phyloP scores from a whole-genome alignment of 1,284 basidiomycete genomes.

The Singerocomus rubriflavus region DNA sequence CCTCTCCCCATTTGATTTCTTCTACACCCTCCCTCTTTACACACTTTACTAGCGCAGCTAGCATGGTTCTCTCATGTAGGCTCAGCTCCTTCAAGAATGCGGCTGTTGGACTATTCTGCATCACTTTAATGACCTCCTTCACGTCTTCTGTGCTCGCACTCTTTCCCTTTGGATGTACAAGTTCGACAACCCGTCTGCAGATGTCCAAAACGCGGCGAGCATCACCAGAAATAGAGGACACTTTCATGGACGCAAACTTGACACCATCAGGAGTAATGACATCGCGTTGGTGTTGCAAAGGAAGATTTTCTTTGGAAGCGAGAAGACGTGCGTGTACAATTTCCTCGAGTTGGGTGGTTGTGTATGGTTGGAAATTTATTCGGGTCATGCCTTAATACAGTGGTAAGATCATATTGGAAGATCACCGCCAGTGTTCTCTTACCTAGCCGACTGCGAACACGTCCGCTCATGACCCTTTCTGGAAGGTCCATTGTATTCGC shows the following conservation, averaged over 20 bases:
- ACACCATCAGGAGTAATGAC: slow-evolving; percentile 80
- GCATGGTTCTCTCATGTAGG: slow-evolving; percentile 85
- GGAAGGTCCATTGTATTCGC: slow-evolving; percentile 99
- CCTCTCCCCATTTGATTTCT: slow-evolving; percentile 82
- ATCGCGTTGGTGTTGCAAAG: slow-evolving; percentile 34
- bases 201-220: slow-evolving; percentile 93
- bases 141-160: slow-evolving; percentile 76
- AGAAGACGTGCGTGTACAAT: slow-evolving; percentile 84
- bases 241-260: slow-evolving; percentile 87
- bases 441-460: slow-evolving; percentile 92
- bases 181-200: slow-evolving; percentile 85
- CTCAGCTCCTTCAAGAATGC: slow-evolving; percentile 79
- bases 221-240: slow-evolving; percentile 92
- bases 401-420: slow-evolving; percentile 3
- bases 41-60: slow-evolving; percentile 85
- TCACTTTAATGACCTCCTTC: slow-evolving; percentile 77
- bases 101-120: slow-evolving; percentile 90
- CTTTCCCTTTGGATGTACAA: slow-evolving; percentile 51
- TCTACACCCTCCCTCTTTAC: slow-evolving; percentile 83
- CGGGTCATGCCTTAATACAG: slow-evolving; percentile 77
- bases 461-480: slow-evolving; percentile 87
- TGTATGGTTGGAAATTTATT: slow-evolving; percentile 95
- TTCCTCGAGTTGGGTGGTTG: slow-evolving; percentile 73
- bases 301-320: slow-evolving; percentile 51
- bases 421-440: slow-evolving; percentile 22